These are phyloP conservation scores for Epichloe festucae DNA, from an alignment of 2,329 filamentous ascomycete genomes.

Conservation along the genomic window DNA sequence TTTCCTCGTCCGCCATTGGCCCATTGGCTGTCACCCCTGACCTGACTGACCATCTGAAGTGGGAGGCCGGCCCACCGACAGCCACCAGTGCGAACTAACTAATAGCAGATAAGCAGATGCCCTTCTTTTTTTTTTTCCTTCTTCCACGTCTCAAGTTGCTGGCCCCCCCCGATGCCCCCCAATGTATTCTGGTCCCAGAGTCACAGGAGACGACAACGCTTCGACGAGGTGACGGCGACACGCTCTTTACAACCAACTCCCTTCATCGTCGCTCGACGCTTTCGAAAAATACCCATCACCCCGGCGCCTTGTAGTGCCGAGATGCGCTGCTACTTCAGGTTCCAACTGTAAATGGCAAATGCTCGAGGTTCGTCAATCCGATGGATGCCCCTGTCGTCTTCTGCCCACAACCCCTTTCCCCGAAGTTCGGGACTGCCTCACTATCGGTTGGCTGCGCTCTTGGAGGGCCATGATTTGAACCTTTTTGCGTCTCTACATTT, in stretches of 20 bases:
- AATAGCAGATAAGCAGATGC: not conserved
- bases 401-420: not conserved
- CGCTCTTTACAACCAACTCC: not conserved
- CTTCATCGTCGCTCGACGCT: not conserved
- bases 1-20: not conserved
- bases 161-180: not conserved
- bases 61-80: not conserved
- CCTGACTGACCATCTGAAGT: not conserved
- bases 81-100: slow-evolving; percentile 3
- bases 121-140: not conserved
- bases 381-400: not conserved
- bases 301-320: not conserved
- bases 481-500: not conserved
- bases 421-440: not conserved
- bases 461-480: not conserved
- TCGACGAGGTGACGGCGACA: not conserved
- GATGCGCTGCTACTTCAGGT: slow-evolving; percentile 1
- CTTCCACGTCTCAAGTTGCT: not conserved
- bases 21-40: not conserved
- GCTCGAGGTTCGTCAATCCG: slow-evolving; percentile 2
- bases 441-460: not conserved
- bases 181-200: not conserved
- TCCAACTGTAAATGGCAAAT: not conserved
- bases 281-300: not conserved
- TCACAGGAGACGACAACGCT: not conserved